Conservation (phyloP, 164 flowering plant genomes). For the Hamamelis virginiana region DNA sequence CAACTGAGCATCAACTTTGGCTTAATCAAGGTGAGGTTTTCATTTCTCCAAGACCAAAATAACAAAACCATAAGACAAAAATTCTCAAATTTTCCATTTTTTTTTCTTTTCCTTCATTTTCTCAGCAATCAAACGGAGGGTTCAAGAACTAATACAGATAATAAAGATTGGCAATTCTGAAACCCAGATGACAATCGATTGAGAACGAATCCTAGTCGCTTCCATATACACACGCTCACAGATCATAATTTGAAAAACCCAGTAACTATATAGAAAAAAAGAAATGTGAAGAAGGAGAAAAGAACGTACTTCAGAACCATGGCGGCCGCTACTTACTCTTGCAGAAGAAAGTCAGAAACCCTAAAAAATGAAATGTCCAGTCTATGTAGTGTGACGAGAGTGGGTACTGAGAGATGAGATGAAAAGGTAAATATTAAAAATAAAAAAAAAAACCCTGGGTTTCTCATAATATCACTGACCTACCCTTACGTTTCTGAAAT, state of each 20-base stretch:
- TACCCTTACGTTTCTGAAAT: too few relatives aligned
- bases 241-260: too few relatives aligned
- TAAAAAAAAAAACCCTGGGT: neutral
- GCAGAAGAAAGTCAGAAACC: conserved; percentile 1
- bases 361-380: neutral
- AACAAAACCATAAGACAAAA: neutral
- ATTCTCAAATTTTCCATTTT: too few relatives aligned
- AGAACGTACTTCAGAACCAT: conserved; percentile 18
- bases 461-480: neutral
- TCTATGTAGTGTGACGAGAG: neutral
- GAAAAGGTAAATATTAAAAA: too few relatives aligned
- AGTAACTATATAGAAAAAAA: neutral
- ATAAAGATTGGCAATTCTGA: too few relatives aligned
- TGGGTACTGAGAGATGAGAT: neutral
- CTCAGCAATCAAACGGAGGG: neutral
- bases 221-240: too few relatives aligned
- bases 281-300: neutral
- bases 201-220: too few relatives aligned
- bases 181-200: too few relatives aligned
- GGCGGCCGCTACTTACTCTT: conserved; percentile 3
- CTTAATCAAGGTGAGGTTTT: too few relatives aligned
- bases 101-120: neutral
- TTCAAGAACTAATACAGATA: neutral
- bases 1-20: too few relatives aligned
- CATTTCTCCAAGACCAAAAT: neutral